Evolutionary conservation across 805 yeast genomes (phyloP).

Genomic region (Metschnikowia sp.): DNA sequence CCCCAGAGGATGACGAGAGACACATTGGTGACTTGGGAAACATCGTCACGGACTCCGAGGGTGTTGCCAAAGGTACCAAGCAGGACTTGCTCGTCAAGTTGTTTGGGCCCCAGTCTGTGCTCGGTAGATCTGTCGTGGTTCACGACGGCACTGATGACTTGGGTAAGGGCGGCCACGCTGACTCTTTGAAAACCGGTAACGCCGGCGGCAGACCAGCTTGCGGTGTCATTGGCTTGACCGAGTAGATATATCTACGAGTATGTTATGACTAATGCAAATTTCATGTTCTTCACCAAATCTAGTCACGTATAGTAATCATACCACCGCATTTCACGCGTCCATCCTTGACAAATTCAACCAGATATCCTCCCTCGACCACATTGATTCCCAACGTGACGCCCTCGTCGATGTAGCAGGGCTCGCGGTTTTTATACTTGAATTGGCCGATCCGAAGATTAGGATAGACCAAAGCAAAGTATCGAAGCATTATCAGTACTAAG

Average conservation of each 20-base stretch:
- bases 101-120: constrained; percentile 79
- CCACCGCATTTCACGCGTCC: constrained; percentile 12
- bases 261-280: constrained; percentile 7
- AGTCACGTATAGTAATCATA: not conserved
- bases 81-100: constrained; percentile 75
- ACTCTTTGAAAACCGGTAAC: constrained; percentile 91
- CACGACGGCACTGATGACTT: constrained; percentile 92
- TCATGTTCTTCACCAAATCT: not conserved
- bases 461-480: constrained; percentile 35
- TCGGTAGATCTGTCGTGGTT: constrained; percentile 94
- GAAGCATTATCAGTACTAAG: constrained; percentile 55
- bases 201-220: constrained; percentile 99
- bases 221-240: constrained; percentile 87
- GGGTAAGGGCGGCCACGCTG: constrained; percentile 91
- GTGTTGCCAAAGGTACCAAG: constrained; percentile 88
- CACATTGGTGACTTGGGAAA: constrained; percentile 98
- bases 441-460: constrained; percentile 19
- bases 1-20: constrained; percentile 75
- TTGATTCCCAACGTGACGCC: constrained; percentile 8
- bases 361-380: not conserved
- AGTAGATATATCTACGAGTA: constrained; percentile 18
- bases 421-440: constrained; percentile 47
- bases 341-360: constrained; percentile 1
- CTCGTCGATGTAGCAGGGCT: constrained; percentile 48
- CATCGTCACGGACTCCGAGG: constrained; percentile 79